These are phyloP conservation scores for Petunia hybrid DNA, from an alignment of 305 asterid genomes.

Conservation along the genomic window DNA sequence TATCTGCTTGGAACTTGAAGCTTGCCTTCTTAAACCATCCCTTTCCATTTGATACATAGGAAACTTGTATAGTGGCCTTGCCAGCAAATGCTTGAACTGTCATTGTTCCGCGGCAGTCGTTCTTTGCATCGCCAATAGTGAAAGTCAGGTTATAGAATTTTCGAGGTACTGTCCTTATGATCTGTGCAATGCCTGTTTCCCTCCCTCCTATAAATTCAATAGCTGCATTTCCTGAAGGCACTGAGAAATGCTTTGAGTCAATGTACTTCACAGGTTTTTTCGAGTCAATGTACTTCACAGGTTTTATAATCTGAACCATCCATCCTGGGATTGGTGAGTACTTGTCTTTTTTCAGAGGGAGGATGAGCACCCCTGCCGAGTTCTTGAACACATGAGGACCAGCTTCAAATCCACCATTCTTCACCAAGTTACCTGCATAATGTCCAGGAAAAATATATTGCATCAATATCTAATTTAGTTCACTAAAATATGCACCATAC, in stretches of 20 bases:
- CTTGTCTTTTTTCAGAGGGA: constrained; percentile 59
- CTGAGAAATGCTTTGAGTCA: constrained; percentile 71
- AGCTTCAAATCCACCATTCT: constrained; percentile 77
- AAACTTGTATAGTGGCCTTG: constrained; percentile 42
- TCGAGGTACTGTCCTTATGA: constrained; percentile 48
- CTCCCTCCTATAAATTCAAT: constrained; percentile 77
- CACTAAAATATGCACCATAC: background rate
- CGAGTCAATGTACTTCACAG: constrained; percentile 9
- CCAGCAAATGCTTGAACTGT: constrained; percentile 69
- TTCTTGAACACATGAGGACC: constrained; percentile 84
- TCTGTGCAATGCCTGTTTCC: constrained; percentile 76
- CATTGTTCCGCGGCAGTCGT: constrained; percentile 74
- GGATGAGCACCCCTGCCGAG: constrained; percentile 76
- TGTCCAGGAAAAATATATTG: constrained; percentile 6
- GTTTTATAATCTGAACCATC: constrained; percentile 69
- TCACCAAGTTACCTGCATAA: constrained; percentile 65
- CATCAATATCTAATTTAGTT: background rate
- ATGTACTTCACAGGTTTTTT: constrained; percentile 51
- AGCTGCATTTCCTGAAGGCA: constrained; percentile 69
- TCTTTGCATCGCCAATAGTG: constrained; percentile 69
- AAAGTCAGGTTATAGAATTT: constrained; percentile 65
- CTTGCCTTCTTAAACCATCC: constrained; percentile 59
- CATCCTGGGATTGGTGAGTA: constrained; percentile 81
- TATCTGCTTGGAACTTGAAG: constrained; percentile 59
- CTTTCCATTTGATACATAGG: constrained; percentile 56